Evolutionary conservation across 2,329 filamentous ascomycete genomes (phyloP).

Genomic region (Fusarium fujikuroi): DNA sequence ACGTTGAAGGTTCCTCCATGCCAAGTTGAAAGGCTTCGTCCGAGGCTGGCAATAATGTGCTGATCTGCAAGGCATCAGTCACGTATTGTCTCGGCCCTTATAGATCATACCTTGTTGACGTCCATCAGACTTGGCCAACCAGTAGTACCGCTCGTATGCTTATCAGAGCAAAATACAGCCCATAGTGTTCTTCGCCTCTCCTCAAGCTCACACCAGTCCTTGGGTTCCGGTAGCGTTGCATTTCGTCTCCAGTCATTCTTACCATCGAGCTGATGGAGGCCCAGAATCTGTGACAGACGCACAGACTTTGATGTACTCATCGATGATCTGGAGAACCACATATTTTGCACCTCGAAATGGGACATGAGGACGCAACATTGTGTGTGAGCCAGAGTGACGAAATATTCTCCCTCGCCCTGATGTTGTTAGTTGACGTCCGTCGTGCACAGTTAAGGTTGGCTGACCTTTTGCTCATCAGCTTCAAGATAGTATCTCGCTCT

Average conservation of each 20-base stretch:
- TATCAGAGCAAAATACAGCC: conserved; percentile 80
- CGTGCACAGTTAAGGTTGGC: accelerated
- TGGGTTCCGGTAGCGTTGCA: conserved; percentile 75
- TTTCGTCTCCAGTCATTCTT: conserved; percentile 66
- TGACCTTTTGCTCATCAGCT: conserved; percentile 39
- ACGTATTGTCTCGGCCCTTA: background rate
- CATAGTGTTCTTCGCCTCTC: conserved; percentile 86
- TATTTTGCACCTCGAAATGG: conserved; percentile 81
- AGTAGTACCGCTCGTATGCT: conserved; percentile 84
- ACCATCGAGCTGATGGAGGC: conserved; percentile 78
- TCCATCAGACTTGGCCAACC: conserved; percentile 88
- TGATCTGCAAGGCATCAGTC: conserved; percentile 58
- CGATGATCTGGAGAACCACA: conserved; percentile 85
- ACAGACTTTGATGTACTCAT: conserved; percentile 78
- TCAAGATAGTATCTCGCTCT: conserved; percentile 39
- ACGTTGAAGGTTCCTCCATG: conserved; percentile 67
- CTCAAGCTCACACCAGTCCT: conserved; percentile 78
- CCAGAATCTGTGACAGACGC: conserved; percentile 80
- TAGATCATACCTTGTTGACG: conserved; percentile 61
- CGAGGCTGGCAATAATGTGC: conserved; percentile 77
- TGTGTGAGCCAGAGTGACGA: conserved; percentile 71
- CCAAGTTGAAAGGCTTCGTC: conserved; percentile 78
- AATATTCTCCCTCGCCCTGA: conserved; percentile 41
- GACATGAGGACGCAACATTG: conserved; percentile 80
- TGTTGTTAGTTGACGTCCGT: background rate